phyloP scores from a whole-genome alignment of 1,284 basidiomycete genomes.

The Rhodotorula glutinis region DNA sequence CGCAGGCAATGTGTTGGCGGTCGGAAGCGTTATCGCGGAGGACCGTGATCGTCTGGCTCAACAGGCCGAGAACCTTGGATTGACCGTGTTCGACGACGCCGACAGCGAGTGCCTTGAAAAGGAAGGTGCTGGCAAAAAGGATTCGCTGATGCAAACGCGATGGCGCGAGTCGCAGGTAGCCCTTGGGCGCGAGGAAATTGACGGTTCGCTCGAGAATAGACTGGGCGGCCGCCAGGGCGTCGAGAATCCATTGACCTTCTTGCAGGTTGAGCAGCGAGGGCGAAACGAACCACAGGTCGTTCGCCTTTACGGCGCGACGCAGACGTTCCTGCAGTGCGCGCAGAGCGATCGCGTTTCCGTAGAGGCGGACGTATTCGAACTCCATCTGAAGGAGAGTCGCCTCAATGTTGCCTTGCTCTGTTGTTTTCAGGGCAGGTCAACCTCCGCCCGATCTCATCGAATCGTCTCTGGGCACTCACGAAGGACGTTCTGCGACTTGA shows the following conservation, averaged over 20 bases:
- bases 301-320: slow-evolving; percentile 31
- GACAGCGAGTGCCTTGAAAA: slow-evolving; percentile 39
- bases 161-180: slow-evolving; percentile 31
- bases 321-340: slow-evolving; percentile 37
- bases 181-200: slow-evolving; percentile 34
- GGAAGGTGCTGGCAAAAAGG: slow-evolving; percentile 34
- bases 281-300: slow-evolving; percentile 35
- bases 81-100: slow-evolving; percentile 39
- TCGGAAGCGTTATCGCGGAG: slow-evolving; percentile 30
- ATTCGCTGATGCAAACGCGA: slow-evolving; percentile 36
- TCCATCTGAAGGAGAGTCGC: slow-evolving; percentile 37
- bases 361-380: slow-evolving; percentile 33
- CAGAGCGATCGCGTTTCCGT: slow-evolving; percentile 36
- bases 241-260: slow-evolving; percentile 39
- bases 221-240: slow-evolving; percentile 37
- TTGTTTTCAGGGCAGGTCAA: not conserved
- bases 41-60: slow-evolving; percentile 31
- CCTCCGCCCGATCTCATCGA: not conserved
- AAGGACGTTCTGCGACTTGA: slow-evolving; percentile 27
- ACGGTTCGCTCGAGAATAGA: slow-evolving; percentile 36
- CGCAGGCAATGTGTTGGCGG: slow-evolving; percentile 32
- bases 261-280: slow-evolving; percentile 39
- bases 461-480: slow-evolving; percentile 12
- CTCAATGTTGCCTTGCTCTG: slow-evolving; percentile 35
- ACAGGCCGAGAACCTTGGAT: slow-evolving; percentile 28